Conservation (phyloP, 108 stramenopile species). For the Nitzschia sp. region DNA sequence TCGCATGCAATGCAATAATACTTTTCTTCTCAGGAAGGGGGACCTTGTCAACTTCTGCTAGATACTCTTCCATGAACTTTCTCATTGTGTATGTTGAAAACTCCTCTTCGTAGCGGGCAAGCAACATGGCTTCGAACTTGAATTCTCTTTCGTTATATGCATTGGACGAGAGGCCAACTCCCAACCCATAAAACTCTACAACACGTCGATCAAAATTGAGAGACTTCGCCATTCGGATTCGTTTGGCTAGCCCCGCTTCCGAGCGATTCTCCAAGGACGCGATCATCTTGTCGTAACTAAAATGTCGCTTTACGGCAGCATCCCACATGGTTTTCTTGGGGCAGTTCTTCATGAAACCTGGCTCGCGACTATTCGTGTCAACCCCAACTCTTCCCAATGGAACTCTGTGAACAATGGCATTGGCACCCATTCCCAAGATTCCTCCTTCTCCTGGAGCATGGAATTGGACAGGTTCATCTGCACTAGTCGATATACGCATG, state of each 20-base stretch:
- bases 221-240: conserved; percentile 56
- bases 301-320: conserved; percentile 76
- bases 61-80: conserved; percentile 68
- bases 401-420: conserved; percentile 75
- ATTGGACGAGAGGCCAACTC: conserved; percentile 67
- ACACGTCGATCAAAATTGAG: conserved; percentile 72
- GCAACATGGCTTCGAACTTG: conserved; percentile 66
- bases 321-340: conserved; percentile 44
- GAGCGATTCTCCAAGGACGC: conserved; percentile 53
- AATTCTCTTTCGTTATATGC: conserved; percentile 60
- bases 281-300: conserved; percentile 62
- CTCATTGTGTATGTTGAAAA: conserved; percentile 73
- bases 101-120: conserved; percentile 67
- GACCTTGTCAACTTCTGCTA: conserved; percentile 7
- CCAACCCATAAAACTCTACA: conserved; percentile 71
- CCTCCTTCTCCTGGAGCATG: conserved; percentile 68
- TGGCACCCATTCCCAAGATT: conserved; percentile 69
- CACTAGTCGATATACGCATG: conserved; percentile 66
- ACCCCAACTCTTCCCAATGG: conserved; percentile 48
- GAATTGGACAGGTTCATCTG: conserved; percentile 63
- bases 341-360: conserved; percentile 7
- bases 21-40: conserved; percentile 4
- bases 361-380: conserved; percentile 24
- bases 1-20: conserved; percentile 43
- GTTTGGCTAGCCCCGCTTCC: conserved; percentile 77